Evolutionary conservation across 1,139 yeast genomes (phyloP), one percentile per base, ranked within the genome.

Genomic region (Pichia sp.): DNA sequence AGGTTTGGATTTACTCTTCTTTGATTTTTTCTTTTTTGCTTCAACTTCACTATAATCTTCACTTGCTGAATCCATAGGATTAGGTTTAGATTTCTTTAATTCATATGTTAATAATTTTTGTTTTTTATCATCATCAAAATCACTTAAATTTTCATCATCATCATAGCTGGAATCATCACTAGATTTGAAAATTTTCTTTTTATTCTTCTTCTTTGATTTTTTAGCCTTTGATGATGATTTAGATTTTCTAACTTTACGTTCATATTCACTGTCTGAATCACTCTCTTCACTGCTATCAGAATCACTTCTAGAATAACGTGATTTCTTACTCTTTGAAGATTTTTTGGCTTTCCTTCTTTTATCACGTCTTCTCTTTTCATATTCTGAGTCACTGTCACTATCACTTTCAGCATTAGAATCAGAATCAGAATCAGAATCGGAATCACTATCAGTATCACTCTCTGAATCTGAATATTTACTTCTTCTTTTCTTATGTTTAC

Each of bases 381-480:
- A 35, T 22, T 35, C 40, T 6, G 39, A 36, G 3, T 29, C 27
- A 26, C 38, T 34, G 6, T 41, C 43, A n/a, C 32, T 30, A 16
- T 35, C 43, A 31, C 41, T 37, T 12, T 38, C 41, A 11, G 20
- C 12, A 11, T 24, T 36, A 25, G 39, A 32, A 26, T 26, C 28
- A 11, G 40, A 26, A 16, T 40, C 45, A 10, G 36, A 32, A 30
- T 46, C 43, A 22, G 25, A 20, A 16, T 42, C 45, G 4, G 43
- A 30, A n/a, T 33, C 47, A 20, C 36, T 28, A 4, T 42, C 46
- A 8, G 30, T 22, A 8, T 35, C 41, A 24, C 30, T 20, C 3
- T 38, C 37, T 7, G 33, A 30, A n/a, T n/a, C n/a, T n/a, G n/a
- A n/a, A n/a, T n/a, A n/a, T n/a, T n/a, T n/a, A n/a, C n/a, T n/a